These are phyloP conservation scores for Taiwanofungus camphoratus DNA, from an alignment of 1,284 basidiomycete species.

Conservation along the genomic window DNA sequence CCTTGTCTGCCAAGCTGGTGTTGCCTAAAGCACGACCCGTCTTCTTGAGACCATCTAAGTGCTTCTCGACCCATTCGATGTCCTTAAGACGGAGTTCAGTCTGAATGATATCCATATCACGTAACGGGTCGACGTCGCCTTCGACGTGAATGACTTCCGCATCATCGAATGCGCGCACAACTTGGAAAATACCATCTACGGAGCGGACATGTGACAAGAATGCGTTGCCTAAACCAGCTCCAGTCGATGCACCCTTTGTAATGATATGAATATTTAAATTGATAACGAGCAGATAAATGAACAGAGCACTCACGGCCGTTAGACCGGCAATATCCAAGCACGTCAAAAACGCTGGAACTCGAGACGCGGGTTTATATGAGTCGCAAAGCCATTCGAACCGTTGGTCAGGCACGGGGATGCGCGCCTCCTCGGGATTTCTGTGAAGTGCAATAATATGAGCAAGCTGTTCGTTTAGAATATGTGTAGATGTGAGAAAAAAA, in stretches of 20 bases:
- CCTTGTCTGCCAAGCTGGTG: constrained; percentile 87
- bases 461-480: no score
- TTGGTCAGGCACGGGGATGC: constrained; percentile 94
- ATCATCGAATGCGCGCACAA: constrained; percentile 97
- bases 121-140: constrained; percentile 92
- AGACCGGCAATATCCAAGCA: constrained; percentile 99
- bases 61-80: constrained; percentile 98
- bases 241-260: constrained; percentile 86
- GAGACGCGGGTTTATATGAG: constrained; percentile 84
- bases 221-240: constrained; percentile 96
- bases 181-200: constrained; percentile 99
- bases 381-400: constrained; percentile 95
- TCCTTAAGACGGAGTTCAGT: constrained; percentile 94
- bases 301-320: constrained; percentile 65
- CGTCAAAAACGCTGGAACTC: constrained; percentile 92
- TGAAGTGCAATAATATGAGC: no score
- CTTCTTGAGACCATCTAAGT: constrained; percentile 78
- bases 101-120: constrained; percentile 98
- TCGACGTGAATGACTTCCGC: constrained; percentile 99
- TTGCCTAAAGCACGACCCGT: constrained; percentile 66
- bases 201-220: constrained; percentile 98
- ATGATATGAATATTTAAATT: background rate
- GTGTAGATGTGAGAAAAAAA: no score
- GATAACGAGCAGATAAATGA: background rate
- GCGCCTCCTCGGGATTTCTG: constrained; percentile 55